phyloP scores from a whole-genome alignment of 129 eudicot genomes.

The Artemisia annua region DNA sequence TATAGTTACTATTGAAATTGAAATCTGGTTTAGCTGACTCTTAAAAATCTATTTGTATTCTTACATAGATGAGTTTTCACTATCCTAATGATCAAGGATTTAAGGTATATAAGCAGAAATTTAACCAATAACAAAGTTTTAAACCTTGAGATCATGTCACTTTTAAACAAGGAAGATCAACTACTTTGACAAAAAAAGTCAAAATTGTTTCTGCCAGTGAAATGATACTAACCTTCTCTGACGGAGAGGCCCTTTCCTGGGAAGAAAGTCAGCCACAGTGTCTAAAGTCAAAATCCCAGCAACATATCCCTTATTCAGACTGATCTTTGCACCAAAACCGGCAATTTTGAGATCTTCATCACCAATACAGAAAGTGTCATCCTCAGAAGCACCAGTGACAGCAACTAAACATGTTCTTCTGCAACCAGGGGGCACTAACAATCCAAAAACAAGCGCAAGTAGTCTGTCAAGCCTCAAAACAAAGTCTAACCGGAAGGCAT shows the following conservation, averaged over 20 bases:
- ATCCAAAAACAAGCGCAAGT: conserved; percentile 80
- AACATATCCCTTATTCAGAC: conserved; percentile 79
- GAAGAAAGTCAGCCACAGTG: conserved; percentile 94
- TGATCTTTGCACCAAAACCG: conserved; percentile 71
- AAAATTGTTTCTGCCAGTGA: neutral
- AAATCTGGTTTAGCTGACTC: neutral
- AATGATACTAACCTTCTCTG: conserved; percentile 74
- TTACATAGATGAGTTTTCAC: too few relatives aligned
- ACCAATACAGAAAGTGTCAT: conserved; percentile 59
- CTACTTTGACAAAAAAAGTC: conserved; percentile 15
- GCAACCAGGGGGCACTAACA: conserved; percentile 85
- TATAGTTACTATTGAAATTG: neutral
- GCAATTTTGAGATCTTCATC: conserved; percentile 79
- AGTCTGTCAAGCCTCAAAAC: conserved; percentile 80
- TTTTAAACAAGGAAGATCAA: neutral
- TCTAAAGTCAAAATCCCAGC: conserved; percentile 95
- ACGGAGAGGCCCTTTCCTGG: conserved; percentile 92
- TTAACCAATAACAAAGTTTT: conserved; percentile 2
- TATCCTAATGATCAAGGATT: neutral
- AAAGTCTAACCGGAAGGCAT: conserved; percentile 82
- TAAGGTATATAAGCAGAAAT: neutral
- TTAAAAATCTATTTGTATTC: neutral
- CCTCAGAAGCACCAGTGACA: conserved; percentile 58
- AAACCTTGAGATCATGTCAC: neutral
- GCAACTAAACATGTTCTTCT: conserved; percentile 95